Evolutionary conservation across 1,284 basidiomycete genomes (phyloP).

Genomic region (Sutorius eximius): DNA sequence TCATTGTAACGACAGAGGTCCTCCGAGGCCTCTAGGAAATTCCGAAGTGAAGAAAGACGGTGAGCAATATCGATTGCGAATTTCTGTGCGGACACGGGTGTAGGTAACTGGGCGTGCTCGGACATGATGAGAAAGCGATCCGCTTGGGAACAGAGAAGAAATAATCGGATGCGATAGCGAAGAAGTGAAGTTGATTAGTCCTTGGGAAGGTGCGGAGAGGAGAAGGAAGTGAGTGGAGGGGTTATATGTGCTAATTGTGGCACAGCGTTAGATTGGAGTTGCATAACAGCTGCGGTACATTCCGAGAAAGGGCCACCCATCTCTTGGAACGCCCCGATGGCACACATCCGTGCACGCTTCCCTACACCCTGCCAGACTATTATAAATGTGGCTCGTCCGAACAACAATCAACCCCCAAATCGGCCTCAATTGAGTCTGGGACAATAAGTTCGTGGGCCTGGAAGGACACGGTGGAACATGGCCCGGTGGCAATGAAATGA

Average conservation of each 20-base stretch:
- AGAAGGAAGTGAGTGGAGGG: slow-evolving; percentile 14
- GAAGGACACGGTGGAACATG: slow-evolving; percentile 11
- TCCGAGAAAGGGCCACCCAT: slow-evolving; percentile 24
- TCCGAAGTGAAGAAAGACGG: slow-evolving; percentile 34
- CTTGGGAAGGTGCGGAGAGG: slow-evolving; percentile 12
- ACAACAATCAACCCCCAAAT: slow-evolving; percentile 1
- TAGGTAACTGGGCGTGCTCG: slow-evolving; percentile 16
- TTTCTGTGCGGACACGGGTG: slow-evolving; percentile 28
- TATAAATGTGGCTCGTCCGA: slow-evolving; percentile 5
- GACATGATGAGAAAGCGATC: slow-evolving; percentile 15
- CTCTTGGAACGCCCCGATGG: slow-evolving; percentile 13
- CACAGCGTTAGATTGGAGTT: slow-evolving; percentile 25
- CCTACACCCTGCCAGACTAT: slow-evolving; percentile 3
- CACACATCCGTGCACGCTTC: slow-evolving; percentile 17
- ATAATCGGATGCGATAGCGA: slow-evolving; percentile 11
- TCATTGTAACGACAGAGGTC: slow-evolving; percentile 28
- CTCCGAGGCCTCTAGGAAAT: slow-evolving; percentile 37
- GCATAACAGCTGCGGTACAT: slow-evolving; percentile 34
- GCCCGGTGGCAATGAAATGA: slow-evolving; percentile 11
- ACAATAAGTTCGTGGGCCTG: slow-evolving; percentile 9
- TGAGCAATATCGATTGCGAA: slow-evolving; percentile 34
- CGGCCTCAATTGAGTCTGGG: slow-evolving; percentile 1
- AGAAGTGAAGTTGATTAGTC: slow-evolving; percentile 3
- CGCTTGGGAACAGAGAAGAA: slow-evolving; percentile 20
- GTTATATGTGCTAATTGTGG: slow-evolving; percentile 32